Evolutionary conservation across 805 yeast genomes (phyloP).

Genomic region (Ogataea ramenticola): DNA sequence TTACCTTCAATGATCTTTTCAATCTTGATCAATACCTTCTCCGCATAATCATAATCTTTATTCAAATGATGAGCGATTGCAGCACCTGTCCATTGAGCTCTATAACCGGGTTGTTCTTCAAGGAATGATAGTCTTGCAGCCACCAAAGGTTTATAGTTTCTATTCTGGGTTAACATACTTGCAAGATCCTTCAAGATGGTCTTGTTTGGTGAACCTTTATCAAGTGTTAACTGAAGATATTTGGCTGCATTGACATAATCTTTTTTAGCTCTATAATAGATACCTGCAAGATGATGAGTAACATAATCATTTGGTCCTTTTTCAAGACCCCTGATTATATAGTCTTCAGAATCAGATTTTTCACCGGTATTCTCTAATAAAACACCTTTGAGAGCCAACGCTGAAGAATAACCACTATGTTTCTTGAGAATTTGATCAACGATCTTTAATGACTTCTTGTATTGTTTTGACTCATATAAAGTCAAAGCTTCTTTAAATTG

Average conservation of each 20-base stretch:
- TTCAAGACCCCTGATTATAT: constrained; percentile 52
- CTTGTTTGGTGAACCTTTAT: constrained; percentile 70
- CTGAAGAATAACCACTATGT: constrained; percentile 67
- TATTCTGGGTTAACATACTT: constrained; percentile 67
- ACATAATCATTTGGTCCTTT: constrained; percentile 59
- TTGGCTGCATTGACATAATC: constrained; percentile 71
- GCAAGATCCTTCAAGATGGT: constrained; percentile 80
- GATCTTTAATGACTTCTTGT: constrained; percentile 74
- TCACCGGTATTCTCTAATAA: constrained; percentile 50
- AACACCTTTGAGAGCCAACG: constrained; percentile 81
- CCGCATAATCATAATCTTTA: constrained; percentile 60
- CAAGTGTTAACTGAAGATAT: constrained; percentile 68
- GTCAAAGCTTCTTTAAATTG: constrained; percentile 76
- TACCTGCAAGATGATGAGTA: constrained; percentile 80
- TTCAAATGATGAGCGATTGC: constrained; percentile 81
- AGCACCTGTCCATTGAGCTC: constrained; percentile 86
- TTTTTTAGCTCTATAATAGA: constrained; percentile 64
- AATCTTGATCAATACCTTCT: constrained; percentile 63
- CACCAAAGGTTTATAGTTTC: constrained; percentile 61
- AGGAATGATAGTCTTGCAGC: constrained; percentile 61
- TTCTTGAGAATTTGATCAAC: constrained; percentile 74
- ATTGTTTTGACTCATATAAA: constrained; percentile 77
- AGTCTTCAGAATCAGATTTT: constrained; percentile 53
- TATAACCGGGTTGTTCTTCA: constrained; percentile 68
- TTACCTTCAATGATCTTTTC: constrained; percentile 70